Percentiles rank a stretch among this genome's conserved stretches.
These are phyloP conservation scores for Ulmus americana DNA, from an alignment of 331 rosid species.

Conservation along the genomic window DNA sequence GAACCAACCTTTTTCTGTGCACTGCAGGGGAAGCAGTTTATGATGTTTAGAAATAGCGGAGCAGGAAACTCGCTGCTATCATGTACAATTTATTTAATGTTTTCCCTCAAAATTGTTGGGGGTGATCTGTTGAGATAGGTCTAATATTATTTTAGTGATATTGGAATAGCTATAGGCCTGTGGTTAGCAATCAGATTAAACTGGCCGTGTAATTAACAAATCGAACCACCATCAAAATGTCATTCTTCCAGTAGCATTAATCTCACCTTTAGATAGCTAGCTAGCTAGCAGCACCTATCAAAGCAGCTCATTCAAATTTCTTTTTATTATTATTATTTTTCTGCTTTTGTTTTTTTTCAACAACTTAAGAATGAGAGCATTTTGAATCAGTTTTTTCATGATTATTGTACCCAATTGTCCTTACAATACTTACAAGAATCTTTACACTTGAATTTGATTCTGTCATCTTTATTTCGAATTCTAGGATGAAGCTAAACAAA, in stretches of 20 bases:
- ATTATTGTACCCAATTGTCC: no score
- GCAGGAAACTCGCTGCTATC: slow-evolving; percentile 17
- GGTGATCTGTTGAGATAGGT: slow-evolving; percentile 34
- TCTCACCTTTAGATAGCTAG: neutral
- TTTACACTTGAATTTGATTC: no score
- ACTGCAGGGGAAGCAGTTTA: slow-evolving; percentile 76
- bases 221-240: slow-evolving; percentile 16
- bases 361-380: no score
- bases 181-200: slow-evolving; percentile 19
- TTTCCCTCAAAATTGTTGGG: slow-evolving; percentile 28
- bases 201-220: slow-evolving; percentile 18
- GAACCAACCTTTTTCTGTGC: neutral
- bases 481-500: neutral
- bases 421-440: no score
- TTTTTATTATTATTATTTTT: no score
- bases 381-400: no score
- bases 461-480: no score
- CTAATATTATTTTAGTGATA: slow-evolving; percentile 10
- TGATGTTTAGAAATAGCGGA: slow-evolving; percentile 48
- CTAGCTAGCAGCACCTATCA: neutral
- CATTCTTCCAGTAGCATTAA: slow-evolving; percentile 16
- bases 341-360: no score
- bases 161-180: slow-evolving; percentile 19
- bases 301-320: no score
- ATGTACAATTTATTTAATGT: slow-evolving; percentile 24